Evolutionary conservation across 352 stramenopile species (phyloP), one percentile per base, ranked within the genome.

Genomic region (Thalassiosira ordinaria): DNA sequence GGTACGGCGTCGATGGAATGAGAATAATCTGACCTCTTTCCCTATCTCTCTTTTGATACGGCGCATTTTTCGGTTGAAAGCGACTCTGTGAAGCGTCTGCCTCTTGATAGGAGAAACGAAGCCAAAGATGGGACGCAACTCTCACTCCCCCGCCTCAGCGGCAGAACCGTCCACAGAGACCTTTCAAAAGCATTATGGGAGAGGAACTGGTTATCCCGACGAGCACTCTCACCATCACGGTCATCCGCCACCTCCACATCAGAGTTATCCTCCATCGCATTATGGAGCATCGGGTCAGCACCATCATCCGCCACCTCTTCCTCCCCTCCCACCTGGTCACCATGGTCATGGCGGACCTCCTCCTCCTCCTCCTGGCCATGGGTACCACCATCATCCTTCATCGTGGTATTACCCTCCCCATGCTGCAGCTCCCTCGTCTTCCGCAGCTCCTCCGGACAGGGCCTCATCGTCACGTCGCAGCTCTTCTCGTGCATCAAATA

Each of bases 101-200:
- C n/a, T n/a, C n/a, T n/a, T n/a, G n/a, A n/a, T n/a, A n/a, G n/a
- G n/a, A n/a, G n/a, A n/a, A n/a, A n/a, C n/a, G n/a, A n/a, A 20
- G 3, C 14, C 20, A 46, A 47, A 46, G 22, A 67, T 56, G 57
- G 35, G 33, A 53, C 29, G 18, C 2, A 72, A 61, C 20, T 73
- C 44, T 1, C 44, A 33, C 47, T 22, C 52, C 3, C 14, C 52
- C 8, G 11, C 64, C 22, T 31, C 64, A 5, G 3, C 37, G 26
- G 4, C 35, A 27, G 37, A 35, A 51, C 55, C 55, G 46, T 14
- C 44, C 5, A 76, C 67, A 20, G 67, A 68, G 33, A 63, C 55
- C 16, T 76, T 69, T 14, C 67, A 76, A 41, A 60, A 76, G 55
- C 56, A 76, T n/a, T 76, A 76, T 14, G 67, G 67, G 13, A 11